Evolutionary conservation across 1,284 basidiomycete genomes (phyloP).

Genomic region (Earliella scabrosa): DNA sequence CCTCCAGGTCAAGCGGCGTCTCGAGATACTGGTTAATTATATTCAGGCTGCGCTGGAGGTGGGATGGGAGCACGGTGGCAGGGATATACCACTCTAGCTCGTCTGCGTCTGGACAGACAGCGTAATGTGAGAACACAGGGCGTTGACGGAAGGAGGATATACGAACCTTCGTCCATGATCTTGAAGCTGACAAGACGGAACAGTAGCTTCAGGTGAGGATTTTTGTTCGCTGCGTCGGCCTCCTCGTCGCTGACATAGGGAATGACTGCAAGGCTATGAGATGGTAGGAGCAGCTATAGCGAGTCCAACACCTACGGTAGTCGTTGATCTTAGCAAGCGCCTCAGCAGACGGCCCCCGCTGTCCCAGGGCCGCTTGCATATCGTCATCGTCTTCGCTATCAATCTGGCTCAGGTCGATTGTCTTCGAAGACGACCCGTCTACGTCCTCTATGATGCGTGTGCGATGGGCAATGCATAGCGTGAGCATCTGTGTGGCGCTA

Average conservation of each 20-base stretch:
- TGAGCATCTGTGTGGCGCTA: slow-evolving; percentile 58
- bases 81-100: slow-evolving; percentile 85
- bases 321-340: slow-evolving; percentile 76
- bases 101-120: slow-evolving; percentile 52
- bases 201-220: slow-evolving; percentile 81
- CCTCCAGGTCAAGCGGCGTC: slow-evolving; percentile 75
- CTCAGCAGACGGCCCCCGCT: slow-evolving; percentile 64
- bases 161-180: slow-evolving; percentile 63
- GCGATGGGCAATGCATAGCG: slow-evolving; percentile 67
- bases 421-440: slow-evolving; percentile 51
- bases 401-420: slow-evolving; percentile 39
- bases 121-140: slow-evolving; percentile 8
- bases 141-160: not conserved
- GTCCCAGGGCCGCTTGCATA: slow-evolving; percentile 38
- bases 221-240: slow-evolving; percentile 75
- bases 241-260: slow-evolving; percentile 75
- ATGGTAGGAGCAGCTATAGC: not conserved
- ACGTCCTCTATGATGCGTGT: slow-evolving; percentile 73
- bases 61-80: slow-evolving; percentile 60
- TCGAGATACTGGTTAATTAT: slow-evolving; percentile 80
- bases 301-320: slow-evolving; percentile 60
- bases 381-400: slow-evolving; percentile 51
- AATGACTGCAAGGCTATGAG: slow-evolving; percentile 54
- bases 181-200: slow-evolving; percentile 75
- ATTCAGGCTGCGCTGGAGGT: slow-evolving; percentile 65